These are phyloP conservation scores for Amniculicola lignicola DNA, from an alignment of 495 filamentous ascomycete genomes.

Conservation along the genomic window DNA sequence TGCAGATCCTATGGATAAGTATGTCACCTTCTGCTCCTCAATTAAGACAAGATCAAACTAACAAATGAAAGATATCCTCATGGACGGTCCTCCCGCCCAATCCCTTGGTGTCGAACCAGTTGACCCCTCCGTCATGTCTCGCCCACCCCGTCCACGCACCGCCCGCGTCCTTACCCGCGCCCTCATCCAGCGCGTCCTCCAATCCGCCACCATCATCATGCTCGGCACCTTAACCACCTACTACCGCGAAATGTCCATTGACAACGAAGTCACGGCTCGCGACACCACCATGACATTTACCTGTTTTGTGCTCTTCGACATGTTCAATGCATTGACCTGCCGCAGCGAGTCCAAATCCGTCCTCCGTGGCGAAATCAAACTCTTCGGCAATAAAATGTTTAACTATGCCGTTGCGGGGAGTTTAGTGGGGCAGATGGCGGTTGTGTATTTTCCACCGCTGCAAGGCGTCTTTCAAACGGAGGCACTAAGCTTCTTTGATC, in stretches of 20 bases:
- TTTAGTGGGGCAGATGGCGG: slow-evolving; percentile 77
- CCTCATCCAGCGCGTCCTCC: slow-evolving; percentile 78
- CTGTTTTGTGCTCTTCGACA: slow-evolving; percentile 96
- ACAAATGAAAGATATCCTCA: slow-evolving; percentile 78
- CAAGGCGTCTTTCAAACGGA: slow-evolving; percentile 96
- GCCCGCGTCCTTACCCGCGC: slow-evolving; percentile 82
- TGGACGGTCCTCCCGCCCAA: slow-evolving; percentile 97
- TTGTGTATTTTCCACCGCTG: slow-evolving; percentile 90
- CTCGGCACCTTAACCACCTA: slow-evolving; percentile 87
- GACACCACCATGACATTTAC: slow-evolving; percentile 99
- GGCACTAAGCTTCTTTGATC: slow-evolving; percentile 67
- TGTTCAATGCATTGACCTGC: slow-evolving; percentile 96
- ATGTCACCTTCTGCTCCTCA: slow-evolving; percentile 41
- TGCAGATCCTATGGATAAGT: slow-evolving; percentile 99
- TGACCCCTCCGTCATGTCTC: slow-evolving; percentile 88
- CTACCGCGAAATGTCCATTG: slow-evolving; percentile 77
- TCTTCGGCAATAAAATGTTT: slow-evolving; percentile 88
- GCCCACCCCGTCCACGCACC: slow-evolving; percentile 77
- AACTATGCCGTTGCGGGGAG: slow-evolving; percentile 88
- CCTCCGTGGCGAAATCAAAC: slow-evolving; percentile 74
- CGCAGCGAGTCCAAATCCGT: slow-evolving; percentile 88
- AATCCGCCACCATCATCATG: slow-evolving; percentile 87
- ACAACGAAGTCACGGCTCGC: slow-evolving; percentile 78
- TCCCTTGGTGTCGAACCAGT: slow-evolving; percentile 95
- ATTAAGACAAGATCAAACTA: slow-evolving; percentile 4